phyloP scores from a whole-genome alignment of 495 filamentous ascomycete species.

The Neurospora terricola region DNA sequence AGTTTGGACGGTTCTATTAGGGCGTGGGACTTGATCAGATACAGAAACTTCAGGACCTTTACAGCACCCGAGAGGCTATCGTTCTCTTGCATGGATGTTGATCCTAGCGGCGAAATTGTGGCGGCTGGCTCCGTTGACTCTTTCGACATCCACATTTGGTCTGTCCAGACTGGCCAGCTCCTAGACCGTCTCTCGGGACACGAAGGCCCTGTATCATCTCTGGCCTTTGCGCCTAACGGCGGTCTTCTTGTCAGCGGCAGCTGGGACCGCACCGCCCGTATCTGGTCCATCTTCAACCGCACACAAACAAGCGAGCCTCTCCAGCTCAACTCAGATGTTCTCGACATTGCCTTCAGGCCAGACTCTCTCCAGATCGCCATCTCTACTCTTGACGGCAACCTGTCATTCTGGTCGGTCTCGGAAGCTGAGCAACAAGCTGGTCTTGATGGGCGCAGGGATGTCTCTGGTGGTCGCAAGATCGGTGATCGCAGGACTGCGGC shows the following conservation, averaged over 20 bases:
- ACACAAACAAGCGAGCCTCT: constrained; percentile 93
- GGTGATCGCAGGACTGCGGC: constrained; percentile 83
- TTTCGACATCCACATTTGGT: constrained; percentile 97
- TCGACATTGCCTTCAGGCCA: constrained; percentile 78
- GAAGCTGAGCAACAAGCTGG: constrained; percentile 74
- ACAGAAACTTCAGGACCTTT: constrained; percentile 94
- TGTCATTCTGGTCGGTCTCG: constrained; percentile 89
- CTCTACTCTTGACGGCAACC: constrained; percentile 82
- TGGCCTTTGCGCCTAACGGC: constrained; percentile 83
- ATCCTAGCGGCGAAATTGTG: constrained; percentile 89
- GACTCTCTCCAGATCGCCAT: constrained; percentile 87
- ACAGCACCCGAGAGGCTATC: constrained; percentile 84
- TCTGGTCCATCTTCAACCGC: constrained; percentile 90
- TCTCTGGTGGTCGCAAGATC: constrained; percentile 82
- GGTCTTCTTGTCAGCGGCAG: constrained; percentile 75
- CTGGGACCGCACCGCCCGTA: constrained; percentile 89
- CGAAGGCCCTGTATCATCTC: constrained; percentile 79
- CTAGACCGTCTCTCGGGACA: constrained; percentile 86
- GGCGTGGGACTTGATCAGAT: constrained; percentile 94
- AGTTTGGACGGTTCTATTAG: constrained; percentile 87
- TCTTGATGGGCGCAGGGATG: constrained; percentile 80
- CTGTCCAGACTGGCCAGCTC: constrained; percentile 92
- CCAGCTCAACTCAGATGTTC: constrained; percentile 79
- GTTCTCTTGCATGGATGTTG: constrained; percentile 90
- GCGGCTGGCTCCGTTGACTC: constrained; percentile 92